Conservation (phyloP, 108 stramenopile species). For the Parietichytrium sp. region DNA sequence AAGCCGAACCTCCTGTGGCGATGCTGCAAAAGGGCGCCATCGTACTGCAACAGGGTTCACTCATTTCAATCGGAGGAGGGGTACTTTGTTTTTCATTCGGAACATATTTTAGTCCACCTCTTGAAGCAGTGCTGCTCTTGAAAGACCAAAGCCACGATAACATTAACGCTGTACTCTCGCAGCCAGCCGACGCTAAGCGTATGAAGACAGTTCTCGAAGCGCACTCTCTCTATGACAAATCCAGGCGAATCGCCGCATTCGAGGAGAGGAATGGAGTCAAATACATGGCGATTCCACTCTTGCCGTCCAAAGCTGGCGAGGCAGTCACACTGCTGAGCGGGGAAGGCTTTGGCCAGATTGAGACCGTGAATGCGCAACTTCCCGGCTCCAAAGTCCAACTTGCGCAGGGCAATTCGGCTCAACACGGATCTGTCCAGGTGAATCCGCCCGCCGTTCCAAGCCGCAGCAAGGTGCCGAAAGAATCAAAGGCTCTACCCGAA, state of each 20-base stretch:
- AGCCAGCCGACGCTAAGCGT: not conserved
- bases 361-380: too few relatives aligned
- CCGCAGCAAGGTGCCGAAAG: too few relatives aligned
- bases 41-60: too few relatives aligned
- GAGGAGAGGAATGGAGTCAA: not conserved
- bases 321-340: too few relatives aligned
- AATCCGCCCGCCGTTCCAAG: too few relatives aligned
- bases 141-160: too few relatives aligned
- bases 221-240: not conserved
- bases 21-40: constrained; percentile 21
- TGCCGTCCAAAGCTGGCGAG: too few relatives aligned
- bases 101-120: not conserved
- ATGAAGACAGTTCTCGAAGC: not conserved
- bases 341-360: too few relatives aligned
- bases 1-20: not conserved
- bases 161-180: not conserved
- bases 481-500: not conserved
- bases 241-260: not conserved
- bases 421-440: too few relatives aligned
- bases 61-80: not conserved
- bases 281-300: not conserved
- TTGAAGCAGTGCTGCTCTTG: not conserved
- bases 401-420: too few relatives aligned
- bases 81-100: constrained; percentile 16
- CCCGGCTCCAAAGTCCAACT: too few relatives aligned